Evolutionary conservation across 331 rosid species (phyloP), one percentile per base, ranked within the genome.

Genomic region (Malus hybrid): DNA sequence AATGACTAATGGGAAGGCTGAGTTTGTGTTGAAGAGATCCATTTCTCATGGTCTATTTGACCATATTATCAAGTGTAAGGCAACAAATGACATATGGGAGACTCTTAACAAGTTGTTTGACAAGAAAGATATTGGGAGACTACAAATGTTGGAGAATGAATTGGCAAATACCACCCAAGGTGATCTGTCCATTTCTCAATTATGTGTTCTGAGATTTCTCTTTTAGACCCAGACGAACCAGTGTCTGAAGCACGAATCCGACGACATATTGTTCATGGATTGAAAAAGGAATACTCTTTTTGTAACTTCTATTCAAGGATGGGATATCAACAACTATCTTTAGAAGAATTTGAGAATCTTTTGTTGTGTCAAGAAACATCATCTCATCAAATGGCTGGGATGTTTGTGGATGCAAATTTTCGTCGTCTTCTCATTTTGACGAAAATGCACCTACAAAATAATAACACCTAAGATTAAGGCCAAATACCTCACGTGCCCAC

Each of bases 331-430:
- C 72, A 75, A 50, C 72, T 63, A 2, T 74, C 29, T 0, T 36
- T 44, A 16, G 22, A 24, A 22, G 78, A 74, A 8, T 64, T 74
- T 29, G 72, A 75, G 55, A 75, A 75, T 14, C 31, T 75, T 2
- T 10, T 63, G 6, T 64, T 64, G 19, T 65, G 60, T 20, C 55
- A 65, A 24, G 64, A 75, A 34, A 32, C 73, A 31, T 12, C 55
- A 70, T 67, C 16, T 1, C 13, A 10, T 0, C 22, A 22, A 22
- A 22, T 22, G 22, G 22, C 22, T 22, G 22, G 0, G 22, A 22
- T 22, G 22, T 22, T 22, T 22, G 22, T 22, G 22, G 22, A 22
- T 22, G 22, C 22, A 22, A 22, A 22, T 22, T 22, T 22, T 22
- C 22, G 22, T 22, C 22, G 22, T 22, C 22, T 22, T 22, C 22